Conservation (phyloP, 495 filamentous ascomycete genomes). For the Penicillium canariense region DNA sequence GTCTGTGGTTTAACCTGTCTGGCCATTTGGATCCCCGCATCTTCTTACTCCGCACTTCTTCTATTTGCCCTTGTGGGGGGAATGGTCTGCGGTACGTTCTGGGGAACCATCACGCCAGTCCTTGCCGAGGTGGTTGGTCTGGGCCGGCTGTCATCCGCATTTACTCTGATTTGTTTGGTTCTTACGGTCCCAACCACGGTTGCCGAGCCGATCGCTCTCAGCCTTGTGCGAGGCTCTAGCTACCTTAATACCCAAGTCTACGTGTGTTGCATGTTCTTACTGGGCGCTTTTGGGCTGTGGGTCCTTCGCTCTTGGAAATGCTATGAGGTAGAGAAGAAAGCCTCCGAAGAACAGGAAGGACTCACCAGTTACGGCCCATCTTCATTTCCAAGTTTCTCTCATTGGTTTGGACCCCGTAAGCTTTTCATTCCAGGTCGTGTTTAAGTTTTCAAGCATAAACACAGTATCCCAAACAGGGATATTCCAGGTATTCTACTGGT, state of each 20-base stretch:
- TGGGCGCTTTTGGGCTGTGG: constrained; percentile 51
- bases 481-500: too few relatives aligned
- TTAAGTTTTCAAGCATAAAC: too few relatives aligned
- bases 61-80: constrained; percentile 65
- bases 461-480: too few relatives aligned
- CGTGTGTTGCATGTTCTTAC: constrained; percentile 39
- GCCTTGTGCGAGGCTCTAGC: neutral
- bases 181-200: constrained; percentile 65
- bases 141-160: constrained; percentile 54
- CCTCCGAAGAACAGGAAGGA: constrained; percentile 5
- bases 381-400: constrained; percentile 7
- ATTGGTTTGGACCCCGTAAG: constrained; percentile 10
- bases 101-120: constrained; percentile 66
- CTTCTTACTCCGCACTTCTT: constrained; percentile 57
- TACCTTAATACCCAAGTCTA: neutral
- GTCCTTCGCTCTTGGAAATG: constrained; percentile 39
- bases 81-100: constrained; percentile 66
- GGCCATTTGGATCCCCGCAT: constrained; percentile 67
- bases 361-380: neutral
- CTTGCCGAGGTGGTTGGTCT: constrained; percentile 68
- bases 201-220: constrained; percentile 61
- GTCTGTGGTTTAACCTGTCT: constrained; percentile 59
- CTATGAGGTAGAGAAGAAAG: constrained; percentile 20
- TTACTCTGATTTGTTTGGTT: constrained; percentile 64
- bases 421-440: constrained; percentile 12